Conservation (phyloP, 352 stramenopile genomes). For the Phytophthora aleatoria region DNA sequence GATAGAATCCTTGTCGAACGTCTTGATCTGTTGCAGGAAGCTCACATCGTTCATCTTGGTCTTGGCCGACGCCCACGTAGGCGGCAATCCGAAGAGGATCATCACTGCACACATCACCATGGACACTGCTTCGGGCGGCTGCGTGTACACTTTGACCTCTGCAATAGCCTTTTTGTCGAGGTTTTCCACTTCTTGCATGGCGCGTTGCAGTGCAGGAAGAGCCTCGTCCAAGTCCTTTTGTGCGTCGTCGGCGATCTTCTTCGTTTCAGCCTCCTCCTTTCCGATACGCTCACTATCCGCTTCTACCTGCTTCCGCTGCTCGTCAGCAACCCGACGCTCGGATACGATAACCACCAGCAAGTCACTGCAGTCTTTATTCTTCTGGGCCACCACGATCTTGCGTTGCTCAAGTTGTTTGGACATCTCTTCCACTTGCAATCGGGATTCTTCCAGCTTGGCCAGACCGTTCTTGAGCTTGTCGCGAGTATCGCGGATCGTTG, state of each 20-base stretch:
- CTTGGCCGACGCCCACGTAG: constrained; percentile 94
- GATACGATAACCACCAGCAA: constrained; percentile 94
- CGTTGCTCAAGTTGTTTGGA: constrained; percentile 87
- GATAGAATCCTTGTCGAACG: constrained; percentile 97
- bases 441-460: constrained; percentile 83
- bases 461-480: constrained; percentile 87
- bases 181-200: constrained; percentile 95
- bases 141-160: constrained; percentile 96
- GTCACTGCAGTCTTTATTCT: constrained; percentile 96
- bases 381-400: constrained; percentile 89
- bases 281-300: constrained; percentile 91
- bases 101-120: constrained; percentile 96
- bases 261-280: constrained; percentile 92
- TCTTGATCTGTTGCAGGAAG: constrained; percentile 95
- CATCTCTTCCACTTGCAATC: constrained; percentile 86
- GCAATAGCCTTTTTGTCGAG: constrained; percentile 95
- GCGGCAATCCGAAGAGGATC: constrained; percentile 94
- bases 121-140: constrained; percentile 91
- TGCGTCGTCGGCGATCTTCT: constrained; percentile 94
- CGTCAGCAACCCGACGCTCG: constrained; percentile 93
- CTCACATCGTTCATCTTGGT: constrained; percentile 94
- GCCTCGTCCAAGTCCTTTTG: constrained; percentile 95
- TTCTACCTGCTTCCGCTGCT: constrained; percentile 94
- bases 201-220: constrained; percentile 91
- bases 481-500: constrained; percentile 70